Base-by-base conservation (phyloP, 495 filamentous ascomycete species). In the Penicillium robsamsonii region DNA sequence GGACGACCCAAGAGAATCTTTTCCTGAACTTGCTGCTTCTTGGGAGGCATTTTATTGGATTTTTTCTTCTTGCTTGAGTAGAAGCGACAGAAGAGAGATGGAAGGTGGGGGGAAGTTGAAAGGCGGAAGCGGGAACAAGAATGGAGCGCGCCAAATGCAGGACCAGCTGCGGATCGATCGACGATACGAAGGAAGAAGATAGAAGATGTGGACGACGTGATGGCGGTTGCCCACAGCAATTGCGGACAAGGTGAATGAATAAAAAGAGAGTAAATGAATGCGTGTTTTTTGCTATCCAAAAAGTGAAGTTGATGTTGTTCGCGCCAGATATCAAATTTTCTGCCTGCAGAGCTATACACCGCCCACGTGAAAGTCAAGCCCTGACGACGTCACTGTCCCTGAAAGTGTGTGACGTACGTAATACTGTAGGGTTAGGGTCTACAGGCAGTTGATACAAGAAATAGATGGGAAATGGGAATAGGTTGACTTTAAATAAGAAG, bases 1-100 rank as follows among this genome's bases (percentile, higher is more conserved):
- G 95, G 95, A 68, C 95, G 84, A 69, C 95, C 95, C 70, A 99
- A 81, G 55, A 77, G 76, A 63, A 83, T 69, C 72, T 83, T 81
- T 63, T 83, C 78, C 71, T 80, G 76, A 47, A 79, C 75, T 60
- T 65, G 70, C 41, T 76, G 72, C 65, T 82, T 82, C 72, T 82
- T 81, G 62, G 79, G 79, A 60, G 75, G 70, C 79, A 82, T 81
- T 70, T 72, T 80, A 58, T 72, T 75, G 55, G 66, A 69, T 62
- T 73, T 78, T 63, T 75, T 76, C 68, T 71, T 74, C 60, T 72
- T 75, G 64, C 67, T 74, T 63, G 74, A 74, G 70, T 74, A 74
- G 51, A 69, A 67, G 57, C 73, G 75, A 69, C 65, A 71, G 63
- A 59, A 66, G 58, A 62, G 52, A 65, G 58, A 55, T 66, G 63